Percentiles rank a stretch among this genome's conserved stretches.
phyloP scores from a whole-genome alignment of 805 yeast species.

The Candida dajiaensis region DNA sequence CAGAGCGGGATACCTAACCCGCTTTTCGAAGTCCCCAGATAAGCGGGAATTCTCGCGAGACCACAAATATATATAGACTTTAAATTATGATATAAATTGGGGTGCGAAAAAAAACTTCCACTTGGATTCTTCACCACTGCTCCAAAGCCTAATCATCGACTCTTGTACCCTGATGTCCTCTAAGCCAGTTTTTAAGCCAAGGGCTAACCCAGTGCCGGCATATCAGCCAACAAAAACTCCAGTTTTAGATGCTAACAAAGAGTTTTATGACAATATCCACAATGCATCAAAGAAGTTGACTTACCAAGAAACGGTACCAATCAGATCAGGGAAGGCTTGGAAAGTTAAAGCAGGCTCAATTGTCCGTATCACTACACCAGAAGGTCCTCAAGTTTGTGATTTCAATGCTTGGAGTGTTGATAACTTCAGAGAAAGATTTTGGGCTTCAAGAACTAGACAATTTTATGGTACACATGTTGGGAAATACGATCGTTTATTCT shows the following conservation, averaged over 20 bases:
- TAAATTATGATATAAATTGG: too few relatives aligned
- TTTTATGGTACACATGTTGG: slow-evolving; percentile 59
- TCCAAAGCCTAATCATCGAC: too few relatives aligned
- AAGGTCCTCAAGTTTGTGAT: slow-evolving; percentile 70
- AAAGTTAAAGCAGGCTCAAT: slow-evolving; percentile 56
- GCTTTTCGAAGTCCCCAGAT: not conserved
- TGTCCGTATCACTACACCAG: slow-evolving; percentile 55
- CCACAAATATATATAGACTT: too few relatives aligned
- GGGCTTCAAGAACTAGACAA: slow-evolving; percentile 69
- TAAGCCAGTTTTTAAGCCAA: slow-evolving; percentile 20
- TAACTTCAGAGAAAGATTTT: slow-evolving; percentile 57
- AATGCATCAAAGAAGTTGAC: slow-evolving; percentile 34
- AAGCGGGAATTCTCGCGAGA: not conserved
- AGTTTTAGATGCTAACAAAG: slow-evolving; percentile 44
- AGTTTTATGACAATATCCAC: slow-evolving; percentile 41
- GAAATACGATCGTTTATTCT: slow-evolving; percentile 58
- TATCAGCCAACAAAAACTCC: slow-evolving; percentile 52
- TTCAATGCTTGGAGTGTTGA: slow-evolving; percentile 58
- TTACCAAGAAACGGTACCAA: slow-evolving; percentile 39
- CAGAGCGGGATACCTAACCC: not conserved
- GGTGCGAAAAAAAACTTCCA: too few relatives aligned
- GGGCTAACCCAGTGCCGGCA: slow-evolving; percentile 42
- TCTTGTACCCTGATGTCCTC: too few relatives aligned
- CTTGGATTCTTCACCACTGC: too few relatives aligned
- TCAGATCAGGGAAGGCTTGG: slow-evolving; percentile 57